Evolutionary conservation across 2,329 filamentous ascomycete species (phyloP), one percentile per base, ranked within the genome.

Genomic region (Alternaria consortialis): DNA sequence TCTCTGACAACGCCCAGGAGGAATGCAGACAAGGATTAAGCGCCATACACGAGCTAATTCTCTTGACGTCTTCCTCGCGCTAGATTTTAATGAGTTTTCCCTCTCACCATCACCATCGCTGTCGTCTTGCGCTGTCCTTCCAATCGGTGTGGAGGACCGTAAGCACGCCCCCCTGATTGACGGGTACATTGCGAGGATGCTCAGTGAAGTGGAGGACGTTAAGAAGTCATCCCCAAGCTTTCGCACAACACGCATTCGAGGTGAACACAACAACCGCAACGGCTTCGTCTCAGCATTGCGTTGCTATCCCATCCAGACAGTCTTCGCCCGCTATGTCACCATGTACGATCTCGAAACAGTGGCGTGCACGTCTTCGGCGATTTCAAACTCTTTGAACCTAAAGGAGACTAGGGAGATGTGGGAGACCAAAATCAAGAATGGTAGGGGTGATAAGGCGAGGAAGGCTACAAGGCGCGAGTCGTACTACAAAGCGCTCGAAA

Each of bases 401-500:
- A 31, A 50, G 0, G 2, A 50, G 2, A 36, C n/a, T 25, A 50
- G 32, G 32, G 23, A 50, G 5, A 36, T 50, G 20, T 50, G 23
- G 3, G 31, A 27, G 46, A 1, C 12, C 15, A 36, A 25, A 20
- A 0, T 3, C 8, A 37, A n/a, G 31, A 2, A 50, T 42, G 20
- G 20, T 9, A 42, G 12, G 2, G 20, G 20, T 25, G 1, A 25
- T 50, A 9, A 23, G 2, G 7, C 42, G 7, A 9, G 25, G 23
- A 44, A 44, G 13, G 11, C 7, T 44, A 15, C 15, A 25, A n/a
- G 15, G 15, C 42, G 25, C 5, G 42, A 44, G 2, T 23, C 23
- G n/a, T 44, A 44, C 25, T 44, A 15, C 6, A 15, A 50, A 20
- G 46, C 46, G n/a, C 46, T 50, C 23, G 31, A 50, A n/a, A 36